These are phyloP conservation scores for Sparassis latifolia DNA, from an alignment of 1,284 basidiomycete genomes.

Conservation along the genomic window DNA sequence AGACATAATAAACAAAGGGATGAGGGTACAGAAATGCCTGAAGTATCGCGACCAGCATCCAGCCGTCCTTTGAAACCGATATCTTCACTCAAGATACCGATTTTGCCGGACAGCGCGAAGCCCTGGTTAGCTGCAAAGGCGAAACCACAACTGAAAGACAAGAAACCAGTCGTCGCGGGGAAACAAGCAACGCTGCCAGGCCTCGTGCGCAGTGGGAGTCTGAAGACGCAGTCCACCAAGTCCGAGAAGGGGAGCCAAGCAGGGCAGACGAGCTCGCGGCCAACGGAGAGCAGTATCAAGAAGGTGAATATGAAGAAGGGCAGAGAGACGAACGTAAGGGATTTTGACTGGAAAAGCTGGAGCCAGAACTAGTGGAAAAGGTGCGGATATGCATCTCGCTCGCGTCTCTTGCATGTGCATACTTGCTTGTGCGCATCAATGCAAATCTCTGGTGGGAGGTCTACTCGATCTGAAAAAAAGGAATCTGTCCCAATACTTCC, in stretches of 20 bases:
- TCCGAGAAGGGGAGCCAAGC: neutral
- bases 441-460: too few species aligned
- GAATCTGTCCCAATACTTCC: too few species aligned
- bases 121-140: neutral
- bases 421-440: too few species aligned
- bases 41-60: neutral
- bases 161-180: neutral
- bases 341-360: slow-evolving; percentile 17
- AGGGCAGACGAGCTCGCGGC: neutral
- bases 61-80: neutral
- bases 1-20: too few species aligned
- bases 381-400: too few species aligned
- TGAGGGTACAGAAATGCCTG: neutral
- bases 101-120: neutral
- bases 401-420: too few species aligned
- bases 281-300: neutral
- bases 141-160: neutral
- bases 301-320: slow-evolving; percentile 3
- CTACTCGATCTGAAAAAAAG: too few species aligned
- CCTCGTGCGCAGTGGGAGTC: neutral
- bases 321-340: neutral
- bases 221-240: neutral
- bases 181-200: neutral
- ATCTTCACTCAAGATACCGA: neutral
- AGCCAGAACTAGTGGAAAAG: neutral